Evolutionary conservation across 139 green algal genomes (phyloP), one percentile per base, ranked within the genome.

Genomic region (Axilococcus clingmanii): DNA sequence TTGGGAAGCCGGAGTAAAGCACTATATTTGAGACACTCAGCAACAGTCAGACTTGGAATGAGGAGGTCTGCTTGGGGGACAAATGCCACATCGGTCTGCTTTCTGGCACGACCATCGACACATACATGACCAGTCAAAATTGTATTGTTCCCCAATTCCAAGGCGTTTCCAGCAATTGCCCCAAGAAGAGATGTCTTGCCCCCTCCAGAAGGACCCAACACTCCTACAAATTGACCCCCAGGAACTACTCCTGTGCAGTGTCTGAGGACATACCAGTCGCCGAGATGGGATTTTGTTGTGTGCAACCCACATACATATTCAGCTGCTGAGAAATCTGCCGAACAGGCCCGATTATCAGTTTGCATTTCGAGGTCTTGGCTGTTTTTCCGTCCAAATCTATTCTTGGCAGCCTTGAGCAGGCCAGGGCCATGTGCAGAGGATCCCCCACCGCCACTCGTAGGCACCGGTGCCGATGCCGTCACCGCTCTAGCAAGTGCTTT

Each of bases 21-120:
- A 1, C 68, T 74, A 63, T 79, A 86, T 43, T 61, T 63, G 34
- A 90, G 31, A 46, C 59, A 76, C 70, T 92, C 83, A 25, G 63
- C 51, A 35, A 91, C 83, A 33, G 82, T 92, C 7, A 92, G 72
- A 9, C 49, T 63, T 20, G 76, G 66, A 57, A 83, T 62, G 24
- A 92, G 73, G 16, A 65, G 50, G 72, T 92, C 83, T 48, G 72
- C 44, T 63, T 92, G 83, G 3, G 77, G 79, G 48, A 92, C 82
- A 45, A 80, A 74, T 2, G 78, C 80, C n/a, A 72, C 73, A 8
- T 63, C 52, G 4, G 32, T 27, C 4, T 25, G 32, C 40, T 36
- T 59, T 24, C 37, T 7, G 49, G 49, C 30, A n/a, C 22, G 30
- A 7, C 48, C 42, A 67, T 66, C 22, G 46, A 69, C 19, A 51